These are phyloP conservation scores for Heritiera littoralis DNA, from an alignment of 345 rosid species.

Conservation along the genomic window DNA sequence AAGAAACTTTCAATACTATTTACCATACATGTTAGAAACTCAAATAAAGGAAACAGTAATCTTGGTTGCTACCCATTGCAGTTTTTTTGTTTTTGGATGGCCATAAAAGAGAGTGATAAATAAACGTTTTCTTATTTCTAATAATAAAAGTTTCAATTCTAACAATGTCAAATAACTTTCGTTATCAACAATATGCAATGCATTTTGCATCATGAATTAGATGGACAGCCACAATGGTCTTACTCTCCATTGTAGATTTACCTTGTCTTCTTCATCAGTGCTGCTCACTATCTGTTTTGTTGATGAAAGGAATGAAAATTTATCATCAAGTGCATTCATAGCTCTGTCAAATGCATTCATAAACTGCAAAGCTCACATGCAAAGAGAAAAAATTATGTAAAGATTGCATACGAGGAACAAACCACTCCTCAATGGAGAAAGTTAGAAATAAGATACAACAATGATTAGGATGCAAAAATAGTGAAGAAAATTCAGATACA, in stretches of 20 bases:
- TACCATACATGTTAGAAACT: background rate
- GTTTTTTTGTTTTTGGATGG: background rate
- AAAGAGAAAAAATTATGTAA: slow-evolving; percentile 1
- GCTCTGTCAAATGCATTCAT: slow-evolving; percentile 73
- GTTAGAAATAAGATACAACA: background rate
- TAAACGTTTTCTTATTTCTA: background rate
- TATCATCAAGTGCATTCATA: slow-evolving; percentile 72
- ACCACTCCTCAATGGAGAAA: background rate
- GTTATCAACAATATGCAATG: background rate
- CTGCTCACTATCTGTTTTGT: slow-evolving; percentile 74
- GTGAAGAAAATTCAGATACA: background rate
- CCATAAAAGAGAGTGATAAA: background rate
- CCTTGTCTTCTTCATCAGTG: slow-evolving; percentile 69
- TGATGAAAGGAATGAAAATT: slow-evolving; percentile 59
- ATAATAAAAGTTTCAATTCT: slow-evolving; percentile 8
- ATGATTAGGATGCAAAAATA: background rate
- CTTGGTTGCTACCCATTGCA: background rate
- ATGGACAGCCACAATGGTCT: background rate
- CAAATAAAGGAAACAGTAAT: background rate
- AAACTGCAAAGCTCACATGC: slow-evolving; percentile 46
- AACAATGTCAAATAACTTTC: slow-evolving; percentile 1
- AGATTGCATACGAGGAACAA: slow-evolving; percentile 2
- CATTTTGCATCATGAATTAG: slow-evolving; percentile 3
- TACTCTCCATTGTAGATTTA: slow-evolving; percentile 21
- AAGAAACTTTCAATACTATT: background rate